Conservation (phyloP, 257 asterid species). For the Verbascum thapsus region DNA sequence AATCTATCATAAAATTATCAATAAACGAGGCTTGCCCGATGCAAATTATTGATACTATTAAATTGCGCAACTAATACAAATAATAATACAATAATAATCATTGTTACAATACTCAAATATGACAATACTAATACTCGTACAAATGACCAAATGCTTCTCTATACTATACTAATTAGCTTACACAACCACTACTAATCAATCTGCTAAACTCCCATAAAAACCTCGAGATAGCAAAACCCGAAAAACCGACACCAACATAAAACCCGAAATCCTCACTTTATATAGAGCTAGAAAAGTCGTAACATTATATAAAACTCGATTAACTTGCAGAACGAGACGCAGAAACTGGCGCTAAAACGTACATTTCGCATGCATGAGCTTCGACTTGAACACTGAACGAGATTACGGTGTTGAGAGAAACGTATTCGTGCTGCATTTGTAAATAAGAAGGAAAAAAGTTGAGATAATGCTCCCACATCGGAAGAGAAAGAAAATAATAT, state of each 20-base stretch:
- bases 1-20: no score
- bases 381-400: constrained; percentile 55
- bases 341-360: constrained; percentile 48
- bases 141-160: constrained; percentile 18
- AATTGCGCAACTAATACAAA: no score
- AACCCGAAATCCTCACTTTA: no score
- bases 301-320: neutral
- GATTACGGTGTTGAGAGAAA: constrained; percentile 37
- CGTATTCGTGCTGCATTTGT: constrained; percentile 59
- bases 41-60: no score
- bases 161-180: neutral
- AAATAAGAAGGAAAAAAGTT: neutral
- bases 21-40: no score
- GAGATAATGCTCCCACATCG: no score
- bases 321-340: constrained; percentile 29
- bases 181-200: neutral
- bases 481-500: no score
- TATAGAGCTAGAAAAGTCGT: no score
- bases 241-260: neutral
- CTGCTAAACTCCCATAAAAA: constrained; percentile 16
- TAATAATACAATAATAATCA: neutral
- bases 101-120: constrained; percentile 3
- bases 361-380: constrained; percentile 61
- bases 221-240: constrained; percentile 11
- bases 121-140: neutral